Base-by-base conservation (phyloP, 2,329 filamentous ascomycete species). In the Diaporthe caulivora region DNA sequence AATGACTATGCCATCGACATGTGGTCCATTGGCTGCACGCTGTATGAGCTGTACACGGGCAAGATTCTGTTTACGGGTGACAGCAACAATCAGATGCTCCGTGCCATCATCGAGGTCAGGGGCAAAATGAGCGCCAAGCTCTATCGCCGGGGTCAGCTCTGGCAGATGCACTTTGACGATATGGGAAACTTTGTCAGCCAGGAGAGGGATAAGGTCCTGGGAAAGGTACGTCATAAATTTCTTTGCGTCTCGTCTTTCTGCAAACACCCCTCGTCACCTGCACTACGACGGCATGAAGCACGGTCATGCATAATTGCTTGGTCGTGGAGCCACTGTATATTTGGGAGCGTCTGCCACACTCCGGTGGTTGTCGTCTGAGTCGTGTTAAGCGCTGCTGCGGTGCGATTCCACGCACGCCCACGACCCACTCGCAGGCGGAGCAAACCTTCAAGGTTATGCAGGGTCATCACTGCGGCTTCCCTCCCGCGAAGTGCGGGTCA, bases 31-130 rank as follows among this genome's bases (percentile, higher is more conserved):
- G 97, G 97, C 49, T 99, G 97, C 84, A 99, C 97, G 0, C 87
- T 98, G 40, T 99, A 97, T 82, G 97, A 99, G 84, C 87, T 99
- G 53, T 98, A 97, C 85, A 98, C 97, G 0, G 97, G 97, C 80
- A 98, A 98, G 82, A 98, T 99, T 73, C 87, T 99, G 42, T 99
- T 99, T 82, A 95, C 95, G 1, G 97, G 97, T 74, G 91, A 94
- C 76, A 97, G 94, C 84, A 99, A 99, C 86, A 99, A 99, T 81
- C 95, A 98, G 85, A 99, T 99, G 97, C 90, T 99, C 74, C 94
- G 94, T 76, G 92, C 93, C 26, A 98, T 99, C 78, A 97, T 98
- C 92, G 96, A 99, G 81, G 95, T 96, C 78, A 92, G 97, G 62
- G 97, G 97, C 79, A 97, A 95, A 83, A 92, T 98, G 76, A 95